Base-by-base conservation (phyloP, 768 basidiomycete genomes). In the Multifurca ochricompacta region DNA sequence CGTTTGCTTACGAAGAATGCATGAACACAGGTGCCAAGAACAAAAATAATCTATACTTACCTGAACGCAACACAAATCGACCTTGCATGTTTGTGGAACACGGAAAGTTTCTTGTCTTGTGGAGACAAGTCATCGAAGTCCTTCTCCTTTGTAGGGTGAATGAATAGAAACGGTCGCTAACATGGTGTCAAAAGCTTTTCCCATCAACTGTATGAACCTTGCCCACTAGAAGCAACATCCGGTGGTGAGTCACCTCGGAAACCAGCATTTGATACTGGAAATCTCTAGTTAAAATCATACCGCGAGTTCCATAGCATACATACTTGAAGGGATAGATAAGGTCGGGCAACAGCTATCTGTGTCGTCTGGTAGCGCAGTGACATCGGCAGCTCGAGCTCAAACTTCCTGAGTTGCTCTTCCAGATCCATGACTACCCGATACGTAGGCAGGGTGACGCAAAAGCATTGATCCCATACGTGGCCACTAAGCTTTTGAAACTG, bases 391-490 rank as follows among this genome's bases (percentile, higher is more conserved):
- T 62, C 63, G 13, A 55, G 53, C 35, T 64, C 63, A 39, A 59
- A 64, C 30, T 57, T 53, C 13, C 51, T 41, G 11, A 64, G n/a
- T 41, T 64, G 35, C 5, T 59, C 56, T 28, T 64, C 63, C 28
- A 62, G 7, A 16, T 63, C 60, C 3, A 64, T 49, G 18, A 64
- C 57, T 18, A 36, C 39, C 8, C 48, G 56, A 51, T 64, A 64
- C 1, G 63, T 62, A 13, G 63, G 63, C 25, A 55, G n/a, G 6
- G 49, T 40, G 48, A 59, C 41, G 28, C 60, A 23, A 50, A 64
- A 64, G 50, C 63, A 64, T 31, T 54, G 51, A 41, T 64, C 63
- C 63, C 63, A 64, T 30, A 64, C 54, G 9, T 28, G 54, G 2
- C 63, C 63, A 3, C 18, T 18, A 18, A 64, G 30, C 47, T 39